phyloP scores from a whole-genome alignment of 805 yeast genomes.

The Ogataea haglerorum region DNA sequence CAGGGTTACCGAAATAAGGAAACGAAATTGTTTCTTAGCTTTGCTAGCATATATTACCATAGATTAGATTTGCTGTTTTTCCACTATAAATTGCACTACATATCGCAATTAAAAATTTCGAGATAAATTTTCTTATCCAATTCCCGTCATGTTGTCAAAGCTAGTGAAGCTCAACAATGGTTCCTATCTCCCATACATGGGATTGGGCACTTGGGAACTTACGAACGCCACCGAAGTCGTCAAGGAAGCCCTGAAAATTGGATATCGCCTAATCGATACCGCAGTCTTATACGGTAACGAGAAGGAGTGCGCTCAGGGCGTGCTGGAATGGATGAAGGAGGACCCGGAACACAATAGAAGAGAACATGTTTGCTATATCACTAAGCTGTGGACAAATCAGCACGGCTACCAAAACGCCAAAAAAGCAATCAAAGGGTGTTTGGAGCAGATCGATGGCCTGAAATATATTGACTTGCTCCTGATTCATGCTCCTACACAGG shows the following conservation, averaged over 20 bases:
- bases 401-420: constrained; percentile 58
- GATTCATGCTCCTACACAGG: constrained; percentile 61
- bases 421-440: constrained; percentile 53
- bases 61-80: neutral
- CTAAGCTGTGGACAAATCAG: constrained; percentile 70
- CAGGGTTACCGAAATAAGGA: constrained; percentile 56
- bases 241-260: constrained; percentile 40
- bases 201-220: constrained; percentile 48
- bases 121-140: neutral
- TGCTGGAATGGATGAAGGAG: constrained; percentile 37
- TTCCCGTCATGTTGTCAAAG: constrained; percentile 12
- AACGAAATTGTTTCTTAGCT: neutral
- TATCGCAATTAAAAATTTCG: neutral
- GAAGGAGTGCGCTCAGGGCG: constrained; percentile 47
- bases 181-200: constrained; percentile 44
- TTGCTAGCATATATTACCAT: neutral
- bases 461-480: constrained; percentile 71
- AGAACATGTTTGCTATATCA: constrained; percentile 57
- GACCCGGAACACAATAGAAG: constrained; percentile 39
- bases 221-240: constrained; percentile 38
- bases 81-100: neutral
- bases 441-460: constrained; percentile 48
- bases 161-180: constrained; percentile 51
- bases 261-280: constrained; percentile 47
- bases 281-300: constrained; percentile 50